phyloP scores from a whole-genome alignment of 2,329 filamentous ascomycete species.

The Microdochium bolleyi region DNA sequence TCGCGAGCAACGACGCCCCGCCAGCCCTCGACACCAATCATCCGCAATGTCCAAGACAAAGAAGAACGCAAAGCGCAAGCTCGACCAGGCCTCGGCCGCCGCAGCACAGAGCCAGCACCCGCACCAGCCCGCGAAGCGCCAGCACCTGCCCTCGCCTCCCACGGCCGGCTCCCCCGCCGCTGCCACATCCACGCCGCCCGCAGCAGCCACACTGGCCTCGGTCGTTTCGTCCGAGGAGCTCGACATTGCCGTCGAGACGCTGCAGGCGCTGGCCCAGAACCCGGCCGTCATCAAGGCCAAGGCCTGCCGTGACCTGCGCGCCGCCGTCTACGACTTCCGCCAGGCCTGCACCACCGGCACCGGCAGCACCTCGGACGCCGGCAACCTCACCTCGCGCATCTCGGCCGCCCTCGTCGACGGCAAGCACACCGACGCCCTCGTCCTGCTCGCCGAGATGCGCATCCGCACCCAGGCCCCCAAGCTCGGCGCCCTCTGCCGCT shows the following conservation, averaged over 20 bases:
- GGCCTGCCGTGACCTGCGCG: constrained; percentile 56
- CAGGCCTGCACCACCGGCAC: constrained; percentile 61
- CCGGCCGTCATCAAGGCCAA: constrained; percentile 61
- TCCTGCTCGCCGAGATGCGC: constrained; percentile 62
- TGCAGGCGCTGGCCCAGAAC: constrained; percentile 48
- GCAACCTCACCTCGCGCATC: constrained; percentile 59
- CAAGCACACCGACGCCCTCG: constrained; percentile 55
- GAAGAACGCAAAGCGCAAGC: constrained; percentile 34
- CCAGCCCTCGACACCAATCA: neutral
- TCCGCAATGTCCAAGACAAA: constrained; percentile 34
- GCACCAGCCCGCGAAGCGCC: constrained; percentile 13
- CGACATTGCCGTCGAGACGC: constrained; percentile 58
- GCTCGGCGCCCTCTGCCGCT: constrained; percentile 61
- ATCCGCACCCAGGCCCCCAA: constrained; percentile 59
- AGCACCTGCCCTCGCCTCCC: constrained; percentile 24
- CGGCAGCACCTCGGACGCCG: constrained; percentile 35
- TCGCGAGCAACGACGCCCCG: too few relatives aligned
- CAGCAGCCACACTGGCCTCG: constrained; percentile 35
- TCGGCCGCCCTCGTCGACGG: constrained; percentile 58
- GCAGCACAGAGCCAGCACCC: neutral
- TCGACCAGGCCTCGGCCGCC: constrained; percentile 5
- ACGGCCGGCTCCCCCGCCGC: constrained; percentile 5
- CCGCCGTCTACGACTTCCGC: constrained; percentile 61
- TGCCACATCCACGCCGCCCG: constrained; percentile 25
- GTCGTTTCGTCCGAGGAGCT: constrained; percentile 57